Percentiles rank a stretch among this genome's conserved stretches.
Evolutionary conservation across 2,329 filamentous ascomycete genomes (phyloP).

Genomic region (Ophiostoma montium): DNA sequence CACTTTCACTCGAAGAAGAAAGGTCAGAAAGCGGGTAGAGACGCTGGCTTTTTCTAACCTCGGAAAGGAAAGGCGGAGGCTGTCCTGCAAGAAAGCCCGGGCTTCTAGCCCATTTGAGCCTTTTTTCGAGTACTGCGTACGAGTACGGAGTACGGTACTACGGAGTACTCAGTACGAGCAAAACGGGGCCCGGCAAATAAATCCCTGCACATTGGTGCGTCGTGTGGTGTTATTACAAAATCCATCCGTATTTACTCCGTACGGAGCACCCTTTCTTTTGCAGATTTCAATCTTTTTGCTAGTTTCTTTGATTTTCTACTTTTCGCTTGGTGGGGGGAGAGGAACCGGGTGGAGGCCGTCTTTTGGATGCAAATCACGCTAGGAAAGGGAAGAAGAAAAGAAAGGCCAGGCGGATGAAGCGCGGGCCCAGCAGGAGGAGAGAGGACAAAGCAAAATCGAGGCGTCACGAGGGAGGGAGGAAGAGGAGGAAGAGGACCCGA

Average conservation of each 20-base stretch:
- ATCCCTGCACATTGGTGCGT: no score
- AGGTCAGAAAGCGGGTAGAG: constrained; percentile 13
- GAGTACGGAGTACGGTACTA: no score
- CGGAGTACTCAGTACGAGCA: no score
- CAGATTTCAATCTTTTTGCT: not conserved
- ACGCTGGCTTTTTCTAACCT: constrained; percentile 10
- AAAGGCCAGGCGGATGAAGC: not conserved
- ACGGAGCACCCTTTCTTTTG: not conserved
- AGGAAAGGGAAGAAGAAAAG: not conserved
- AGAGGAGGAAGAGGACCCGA: not conserved
- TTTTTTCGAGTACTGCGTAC: not conserved
- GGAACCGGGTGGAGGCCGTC: not conserved
- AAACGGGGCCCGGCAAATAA: no score
- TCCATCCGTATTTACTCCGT: not conserved
- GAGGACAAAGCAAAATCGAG: not conserved
- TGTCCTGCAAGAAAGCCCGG: not conserved
- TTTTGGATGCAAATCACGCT: not conserved
- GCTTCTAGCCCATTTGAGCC: not conserved
- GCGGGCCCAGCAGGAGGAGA: not conserved
- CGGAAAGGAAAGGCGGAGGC: constrained; percentile 10
- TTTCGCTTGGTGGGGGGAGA: not conserved
- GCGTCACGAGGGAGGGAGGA: not conserved
- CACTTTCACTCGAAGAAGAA: constrained; percentile 14
- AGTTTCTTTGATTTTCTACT: not conserved
- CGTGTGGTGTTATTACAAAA: not conserved